Conservation (phyloP, 108 stramenopile genomes). For the Mayamaea pseudoterrestris region DNA sequence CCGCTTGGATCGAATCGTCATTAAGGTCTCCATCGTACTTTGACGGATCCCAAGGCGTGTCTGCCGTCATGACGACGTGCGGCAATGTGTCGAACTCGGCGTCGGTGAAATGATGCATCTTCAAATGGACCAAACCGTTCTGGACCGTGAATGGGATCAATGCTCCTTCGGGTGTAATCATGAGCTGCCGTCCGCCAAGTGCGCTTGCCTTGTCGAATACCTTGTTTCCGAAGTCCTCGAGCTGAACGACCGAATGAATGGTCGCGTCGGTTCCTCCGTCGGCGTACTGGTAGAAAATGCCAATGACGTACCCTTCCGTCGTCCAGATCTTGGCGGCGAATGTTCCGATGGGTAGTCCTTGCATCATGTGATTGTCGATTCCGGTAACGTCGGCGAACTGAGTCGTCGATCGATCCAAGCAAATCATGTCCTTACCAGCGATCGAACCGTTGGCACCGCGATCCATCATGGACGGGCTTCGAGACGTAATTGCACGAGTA, state of each 20-base stretch:
- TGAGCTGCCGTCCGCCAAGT: constrained; percentile 11
- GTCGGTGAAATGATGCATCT: constrained; percentile 13
- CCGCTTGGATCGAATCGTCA: too few species aligned
- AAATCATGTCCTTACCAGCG: constrained; percentile 7
- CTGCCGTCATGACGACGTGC: constrained; percentile 19
- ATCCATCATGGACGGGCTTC: constrained; percentile 19
- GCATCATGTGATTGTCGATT: constrained; percentile 17
- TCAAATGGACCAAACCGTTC: constrained; percentile 11
- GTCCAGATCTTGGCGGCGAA: constrained; percentile 9
- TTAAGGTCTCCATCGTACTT: constrained; percentile 6
- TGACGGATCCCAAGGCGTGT: constrained; percentile 18
- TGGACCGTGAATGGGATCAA: constrained; percentile 10
- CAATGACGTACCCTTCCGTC: constrained; percentile 10
- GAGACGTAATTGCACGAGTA: too few species aligned
- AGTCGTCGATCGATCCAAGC: not conserved
- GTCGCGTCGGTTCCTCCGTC: constrained; percentile 5
- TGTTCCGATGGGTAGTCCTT: constrained; percentile 8
- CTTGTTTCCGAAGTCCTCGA: constrained; percentile 2
- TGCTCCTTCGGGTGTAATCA: constrained; percentile 19
- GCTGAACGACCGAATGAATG: constrained; percentile 18
- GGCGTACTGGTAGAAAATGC: constrained; percentile 23
- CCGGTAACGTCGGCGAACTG: constrained; percentile 9
- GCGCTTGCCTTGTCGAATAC: constrained; percentile 11
- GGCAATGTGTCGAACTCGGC: constrained; percentile 14
- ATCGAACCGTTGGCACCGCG: constrained; percentile 23